phyloP scores from a whole-genome alignment of 176 grass and related monocot genomes.

The Triticum timopheevii region DNA sequence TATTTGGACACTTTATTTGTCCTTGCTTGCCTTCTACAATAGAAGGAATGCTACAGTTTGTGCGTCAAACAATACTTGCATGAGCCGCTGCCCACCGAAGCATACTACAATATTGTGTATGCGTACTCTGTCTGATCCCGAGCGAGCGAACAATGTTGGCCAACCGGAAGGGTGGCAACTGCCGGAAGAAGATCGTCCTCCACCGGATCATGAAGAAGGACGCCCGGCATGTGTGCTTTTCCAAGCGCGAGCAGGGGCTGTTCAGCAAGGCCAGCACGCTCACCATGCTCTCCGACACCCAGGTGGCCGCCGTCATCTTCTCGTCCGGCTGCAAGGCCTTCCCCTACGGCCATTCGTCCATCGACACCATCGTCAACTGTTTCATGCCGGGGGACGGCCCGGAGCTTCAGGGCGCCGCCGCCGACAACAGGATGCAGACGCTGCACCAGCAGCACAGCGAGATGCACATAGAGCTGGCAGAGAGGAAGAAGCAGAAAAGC shows the following conservation, averaged over 20 bases:
- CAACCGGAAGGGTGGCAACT: too few species aligned
- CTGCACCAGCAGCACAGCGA: constrained; percentile 26
- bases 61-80: too few species aligned
- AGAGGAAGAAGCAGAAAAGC: neutral
- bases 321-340: constrained; percentile 41
- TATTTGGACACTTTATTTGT: too few species aligned
- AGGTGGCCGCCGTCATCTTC: constrained; percentile 35
- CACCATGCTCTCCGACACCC: constrained; percentile 33
- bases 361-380: neutral
- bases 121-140: too few species aligned
- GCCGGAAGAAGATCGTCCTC: too few species aligned
- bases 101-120: too few species aligned
- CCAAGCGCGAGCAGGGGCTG: too few species aligned
- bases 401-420: neutral
- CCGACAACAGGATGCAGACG: neutral
- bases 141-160: too few species aligned
- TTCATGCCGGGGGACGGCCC: neutral
- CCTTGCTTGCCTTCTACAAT: too few species aligned
- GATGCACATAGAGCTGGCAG: neutral
- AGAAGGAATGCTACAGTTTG: too few species aligned
- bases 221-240: too few species aligned
- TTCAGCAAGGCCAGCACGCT: constrained; percentile 47
- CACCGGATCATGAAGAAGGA: rapidly evolving
- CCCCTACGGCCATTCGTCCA: constrained; percentile 41
- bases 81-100: too few species aligned